Evolutionary conservation across 2,329 filamentous ascomycete genomes (phyloP), one percentile per base, ranked within the genome.

Genomic region (Cercospora zeae-maydis): DNA sequence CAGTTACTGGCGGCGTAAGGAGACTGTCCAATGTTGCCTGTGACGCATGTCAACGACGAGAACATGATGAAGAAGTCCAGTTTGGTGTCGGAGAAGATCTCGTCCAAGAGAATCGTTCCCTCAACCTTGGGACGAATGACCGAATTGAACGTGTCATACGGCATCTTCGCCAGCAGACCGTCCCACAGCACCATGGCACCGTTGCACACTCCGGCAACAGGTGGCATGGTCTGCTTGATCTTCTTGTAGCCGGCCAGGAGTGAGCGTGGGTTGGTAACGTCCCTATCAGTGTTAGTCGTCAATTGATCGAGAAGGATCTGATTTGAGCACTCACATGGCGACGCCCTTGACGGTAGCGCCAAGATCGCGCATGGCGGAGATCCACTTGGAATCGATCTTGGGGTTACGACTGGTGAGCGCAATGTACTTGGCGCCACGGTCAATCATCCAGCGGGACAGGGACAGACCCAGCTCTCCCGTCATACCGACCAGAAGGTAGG

Each of bases 41-140:
- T 49, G 8, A 56, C 21, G 27, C 82, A 82, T 0, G 81, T 78
- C 0, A 82, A 79, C 37, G 81, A 84, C 30, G 83, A 63, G 49
- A 39, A 63, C 33, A 36, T 45, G 49, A 49, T 34, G 54, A 58
- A 62, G 59, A 58, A 53, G 36, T 59, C 56, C 10, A 59, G 30
- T 33, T 6, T 16, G 45, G 19, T 52, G 30, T 49, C 21, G 86
- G 77, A 58, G 84, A 83, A 71, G 4, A 36, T 36, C 33, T 36
- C 33, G 33, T 11, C 7, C 33, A 36, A 36, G 7, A 36, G 33
- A 36, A 72, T 74, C 0, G 81, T 80, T 2, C 84, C 84, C 0
- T 74, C 37, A 0, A 80, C 78, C 72, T 87, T 87, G 54, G 84
- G 82, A 0, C 63, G 68, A 21, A 81, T 74, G 2, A 78, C 78